phyloP scores from a whole-genome alignment of 1,139 yeast species.

The Candida albicans region DNA sequence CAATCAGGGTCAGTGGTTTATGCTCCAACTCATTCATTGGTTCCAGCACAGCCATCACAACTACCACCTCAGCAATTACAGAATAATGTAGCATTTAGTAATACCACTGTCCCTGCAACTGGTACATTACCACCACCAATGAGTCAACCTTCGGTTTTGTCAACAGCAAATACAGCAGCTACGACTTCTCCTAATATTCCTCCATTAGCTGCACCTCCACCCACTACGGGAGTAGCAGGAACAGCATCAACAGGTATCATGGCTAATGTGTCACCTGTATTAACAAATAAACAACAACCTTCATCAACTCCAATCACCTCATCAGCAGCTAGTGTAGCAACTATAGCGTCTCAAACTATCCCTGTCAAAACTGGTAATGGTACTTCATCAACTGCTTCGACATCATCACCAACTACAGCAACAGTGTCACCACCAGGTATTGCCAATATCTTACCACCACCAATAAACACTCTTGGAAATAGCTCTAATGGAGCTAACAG shows the following conservation, averaged over 20 bases:
- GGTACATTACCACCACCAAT: constrained; percentile 5
- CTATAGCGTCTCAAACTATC: constrained; percentile 15
- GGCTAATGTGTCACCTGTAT: constrained; percentile 2
- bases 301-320: constrained; percentile 15
- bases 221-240: neutral
- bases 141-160: constrained; percentile 1
- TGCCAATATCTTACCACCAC: constrained; percentile 6
- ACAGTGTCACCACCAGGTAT: neutral
- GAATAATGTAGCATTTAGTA: constrained; percentile 3
- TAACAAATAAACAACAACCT: constrained; percentile 9
- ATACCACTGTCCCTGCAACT: neutral
- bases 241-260: neutral
- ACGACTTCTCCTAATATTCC: neutral
- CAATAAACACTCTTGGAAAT: neutral
- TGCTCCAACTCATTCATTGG: constrained; percentile 14
- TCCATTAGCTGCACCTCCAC: neutral
- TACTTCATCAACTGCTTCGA: neutral
- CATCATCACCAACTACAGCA: neutral
- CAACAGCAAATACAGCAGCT: neutral
- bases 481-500: neutral
- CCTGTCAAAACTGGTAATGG: constrained; percentile 8
- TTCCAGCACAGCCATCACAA: constrained; percentile 8
- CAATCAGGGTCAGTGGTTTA: constrained; percentile 18
- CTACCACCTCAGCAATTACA: constrained; percentile 8
- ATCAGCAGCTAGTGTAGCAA: constrained; percentile 16